These are phyloP conservation scores for Cerioporus squamosus DNA, from an alignment of 1,284 basidiomycete species.

Conservation along the genomic window DNA sequence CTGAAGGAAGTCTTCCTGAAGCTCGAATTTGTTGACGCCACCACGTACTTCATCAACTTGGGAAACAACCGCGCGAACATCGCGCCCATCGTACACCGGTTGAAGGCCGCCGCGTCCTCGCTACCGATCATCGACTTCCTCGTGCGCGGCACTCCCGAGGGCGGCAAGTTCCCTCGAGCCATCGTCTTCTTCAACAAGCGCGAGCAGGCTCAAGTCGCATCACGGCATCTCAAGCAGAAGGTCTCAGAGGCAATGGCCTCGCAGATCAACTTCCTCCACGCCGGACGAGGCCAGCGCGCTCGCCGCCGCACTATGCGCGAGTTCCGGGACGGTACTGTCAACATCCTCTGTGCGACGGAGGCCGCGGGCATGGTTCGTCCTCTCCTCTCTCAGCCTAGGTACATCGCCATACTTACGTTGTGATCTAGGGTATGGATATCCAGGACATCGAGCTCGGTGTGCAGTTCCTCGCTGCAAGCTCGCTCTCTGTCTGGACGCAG, in stretches of 20 bases:
- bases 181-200: conserved; percentile 7
- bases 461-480: conserved; percentile 20
- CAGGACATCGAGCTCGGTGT: conserved; percentile 19
- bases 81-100: neutral
- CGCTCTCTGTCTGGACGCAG: conserved; percentile 25
- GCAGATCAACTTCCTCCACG: conserved; percentile 25
- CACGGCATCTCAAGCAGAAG: neutral
- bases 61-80: conserved; percentile 9
- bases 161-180: neutral
- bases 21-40: neutral
- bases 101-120: neutral
- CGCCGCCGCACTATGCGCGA: neutral
- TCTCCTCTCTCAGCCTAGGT: too few species aligned
- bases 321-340: conserved; percentile 7
- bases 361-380: conserved; percentile 22
- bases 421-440: conserved; percentile 23
- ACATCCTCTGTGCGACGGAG: conserved; percentile 19
- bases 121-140: neutral
- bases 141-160: neutral
- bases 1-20: neutral
- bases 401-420: too few species aligned
- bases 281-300: conserved; percentile 23
- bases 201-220: neutral
- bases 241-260: neutral
- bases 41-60: neutral